Base-by-base conservation (phyloP, 208 protist genomes). In the Kentomonas sorsogonicus region DNA sequence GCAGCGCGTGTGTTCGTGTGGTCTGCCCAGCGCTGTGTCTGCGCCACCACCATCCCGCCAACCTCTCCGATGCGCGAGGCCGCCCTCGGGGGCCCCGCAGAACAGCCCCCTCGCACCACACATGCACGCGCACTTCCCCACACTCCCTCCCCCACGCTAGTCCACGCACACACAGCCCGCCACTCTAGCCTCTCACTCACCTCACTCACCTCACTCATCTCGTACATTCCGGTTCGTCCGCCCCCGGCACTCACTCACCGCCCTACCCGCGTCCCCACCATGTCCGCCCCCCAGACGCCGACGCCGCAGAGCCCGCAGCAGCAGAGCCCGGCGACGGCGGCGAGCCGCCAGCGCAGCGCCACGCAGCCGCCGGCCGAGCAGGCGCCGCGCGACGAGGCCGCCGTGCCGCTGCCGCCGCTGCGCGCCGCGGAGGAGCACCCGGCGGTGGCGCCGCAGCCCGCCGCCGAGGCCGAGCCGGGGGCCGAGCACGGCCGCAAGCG, bases 211-310 rank as follows among this genome's bases (percentile, higher is more conserved):
- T 46, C 29, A 74, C 58, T 27, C 79, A 77, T 48, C 70, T 72
- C 34, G 65, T 43, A 3, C 78, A 80, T 30, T 63, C 56, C 23
- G 86, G 86, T 46, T 83, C 90, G 44, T 64, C 89, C 44, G 86
- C 82, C 58, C 90, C 81, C 31, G 40, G 90, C 51, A 82, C 82
- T n/a, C 86, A 93, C 77, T 82, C 82, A 63, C 77, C 90, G 72
- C 86, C 77, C 63, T 82, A 90, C 73, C 89, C 88, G 74, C 77
- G 90, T n/a, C 51, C 90, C 86, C 52, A 67, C 74, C 53, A 23
- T 69, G 33, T 69, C 60, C 56, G 78, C n/a, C 72, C 54, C 74
- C 83, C 74, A 74, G 60, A 74, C 80, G 0, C 86, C 86, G 13
- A 76, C 79, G 44, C 80, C 89, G 65, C 83, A 83, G 20, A 80